phyloP scores from a whole-genome alignment of 768 basidiomycete genomes.

The Grammothele lineata region DNA sequence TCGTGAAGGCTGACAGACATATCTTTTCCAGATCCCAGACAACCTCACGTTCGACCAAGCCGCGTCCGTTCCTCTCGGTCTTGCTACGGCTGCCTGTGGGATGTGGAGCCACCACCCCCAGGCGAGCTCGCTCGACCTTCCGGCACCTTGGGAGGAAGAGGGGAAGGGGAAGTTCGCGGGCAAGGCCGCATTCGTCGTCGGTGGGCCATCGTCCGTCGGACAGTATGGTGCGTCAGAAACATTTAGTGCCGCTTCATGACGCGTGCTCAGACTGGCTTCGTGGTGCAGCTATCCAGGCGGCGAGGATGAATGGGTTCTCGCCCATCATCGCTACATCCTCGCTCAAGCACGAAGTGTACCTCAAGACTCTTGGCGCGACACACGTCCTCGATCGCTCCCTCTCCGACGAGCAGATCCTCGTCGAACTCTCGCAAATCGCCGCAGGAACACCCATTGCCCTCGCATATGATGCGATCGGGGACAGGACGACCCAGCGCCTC shows the following conservation, averaged over 20 bases:
- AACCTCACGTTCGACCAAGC: slow-evolving; percentile 28
- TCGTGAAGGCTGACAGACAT: not conserved
- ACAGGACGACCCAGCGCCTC: slow-evolving; percentile 20
- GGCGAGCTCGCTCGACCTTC: slow-evolving; percentile 3
- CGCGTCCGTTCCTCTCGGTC: slow-evolving; percentile 25
- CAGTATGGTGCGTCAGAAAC: slow-evolving; percentile 22
- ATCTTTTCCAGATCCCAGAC: slow-evolving; percentile 20
- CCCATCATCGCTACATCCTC: slow-evolving; percentile 29
- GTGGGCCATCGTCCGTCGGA: slow-evolving; percentile 27
- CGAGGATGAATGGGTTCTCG: slow-evolving; percentile 21
- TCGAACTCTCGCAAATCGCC: slow-evolving; percentile 15
- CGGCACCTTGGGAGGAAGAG: slow-evolving; percentile 10
- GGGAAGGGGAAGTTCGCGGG: slow-evolving; percentile 5
- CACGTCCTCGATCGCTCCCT: slow-evolving; percentile 25
- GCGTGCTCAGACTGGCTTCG: not conserved
- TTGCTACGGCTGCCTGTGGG: slow-evolving; percentile 26
- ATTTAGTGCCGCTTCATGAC: not conserved
- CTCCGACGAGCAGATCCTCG: slow-evolving; percentile 3
- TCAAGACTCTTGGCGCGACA: slow-evolving; percentile 20
- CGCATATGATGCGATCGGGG: slow-evolving; percentile 22
- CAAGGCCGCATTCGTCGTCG: slow-evolving; percentile 24
- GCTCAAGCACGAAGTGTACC: slow-evolving; percentile 14
- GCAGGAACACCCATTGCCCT: slow-evolving; percentile 16
- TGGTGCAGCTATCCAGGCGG: slow-evolving; percentile 21
- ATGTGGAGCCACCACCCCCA: slow-evolving; percentile 21